Conservation (phyloP, 768 basidiomycete species). For the Punctularia strigosozonata region DNA sequence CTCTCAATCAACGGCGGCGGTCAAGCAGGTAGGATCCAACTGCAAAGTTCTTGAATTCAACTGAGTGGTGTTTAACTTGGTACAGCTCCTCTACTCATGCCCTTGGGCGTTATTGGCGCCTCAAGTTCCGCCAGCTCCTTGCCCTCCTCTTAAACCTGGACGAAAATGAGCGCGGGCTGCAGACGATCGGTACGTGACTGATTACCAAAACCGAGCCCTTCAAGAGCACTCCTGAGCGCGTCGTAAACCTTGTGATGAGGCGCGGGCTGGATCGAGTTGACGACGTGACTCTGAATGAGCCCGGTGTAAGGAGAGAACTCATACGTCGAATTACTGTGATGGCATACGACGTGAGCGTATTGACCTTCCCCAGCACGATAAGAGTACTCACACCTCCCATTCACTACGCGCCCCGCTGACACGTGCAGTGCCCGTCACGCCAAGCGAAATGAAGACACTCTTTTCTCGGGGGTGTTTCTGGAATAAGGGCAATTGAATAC, state of each 20-base stretch:
- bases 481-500: background rate
- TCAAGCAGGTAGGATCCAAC: no score
- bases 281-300: constrained; percentile 47
- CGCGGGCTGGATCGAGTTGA: constrained; percentile 71
- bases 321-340: constrained; percentile 55
- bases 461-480: constrained; percentile 26
- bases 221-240: constrained; percentile 30
- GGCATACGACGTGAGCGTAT: background rate
- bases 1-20: no score
- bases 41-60: no score
- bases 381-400: constrained; percentile 58
- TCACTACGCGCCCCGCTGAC: constrained; percentile 52
- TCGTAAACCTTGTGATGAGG: constrained; percentile 65
- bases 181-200: no score
- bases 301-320: constrained; percentile 58
- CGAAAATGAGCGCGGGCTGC: no score
- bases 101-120: no score
- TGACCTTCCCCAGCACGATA: background rate
- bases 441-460: constrained; percentile 40
- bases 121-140: no score
- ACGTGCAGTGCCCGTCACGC: constrained; percentile 45
- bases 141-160: no score
- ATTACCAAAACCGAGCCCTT: constrained; percentile 3
- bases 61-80: no score
- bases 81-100: no score